Percentiles rank a stretch among this genome's conserved stretches.
phyloP scores from a whole-genome alignment of 495 filamentous ascomycete genomes.

The Cercophora samala region DNA sequence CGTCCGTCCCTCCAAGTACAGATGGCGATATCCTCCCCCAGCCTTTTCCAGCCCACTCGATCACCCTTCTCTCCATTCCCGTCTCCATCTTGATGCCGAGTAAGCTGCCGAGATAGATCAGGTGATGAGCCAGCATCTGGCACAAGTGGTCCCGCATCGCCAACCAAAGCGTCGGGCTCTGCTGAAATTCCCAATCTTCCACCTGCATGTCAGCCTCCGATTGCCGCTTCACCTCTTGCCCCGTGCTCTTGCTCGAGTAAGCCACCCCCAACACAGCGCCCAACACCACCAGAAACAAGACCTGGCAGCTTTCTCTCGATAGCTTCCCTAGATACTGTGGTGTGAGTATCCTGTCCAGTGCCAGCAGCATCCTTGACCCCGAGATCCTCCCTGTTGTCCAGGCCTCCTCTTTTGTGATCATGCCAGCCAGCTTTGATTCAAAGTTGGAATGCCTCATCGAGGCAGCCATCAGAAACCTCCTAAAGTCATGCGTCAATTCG shows the following conservation, averaged over 20 bases:
- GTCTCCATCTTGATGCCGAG: constrained; percentile 34
- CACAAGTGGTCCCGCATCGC: constrained; percentile 36
- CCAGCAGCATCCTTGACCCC: constrained; percentile 27
- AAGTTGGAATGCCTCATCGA: constrained; percentile 19
- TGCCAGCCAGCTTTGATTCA: neutral
- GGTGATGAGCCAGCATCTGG: constrained; percentile 38
- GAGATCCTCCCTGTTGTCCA: constrained; percentile 26
- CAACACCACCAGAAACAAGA: constrained; percentile 34
- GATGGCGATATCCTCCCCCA: constrained; percentile 31
- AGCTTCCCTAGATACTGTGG: constrained; percentile 28
- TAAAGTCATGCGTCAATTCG: constrained; percentile 28
- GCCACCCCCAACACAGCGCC: constrained; percentile 30
- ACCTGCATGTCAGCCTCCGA: constrained; percentile 12
- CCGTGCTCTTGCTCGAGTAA: constrained; percentile 11
- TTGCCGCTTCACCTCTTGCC: neutral
- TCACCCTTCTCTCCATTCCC: constrained; percentile 30
- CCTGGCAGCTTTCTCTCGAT: constrained; percentile 19
- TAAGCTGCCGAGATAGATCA: constrained; percentile 34
- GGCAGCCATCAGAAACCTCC: constrained; percentile 29
- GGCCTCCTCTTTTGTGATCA: constrained; percentile 8
- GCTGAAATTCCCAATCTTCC: constrained; percentile 19
- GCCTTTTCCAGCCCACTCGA: constrained; percentile 28
- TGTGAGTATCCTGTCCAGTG: constrained; percentile 32
- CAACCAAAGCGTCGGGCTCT: constrained; percentile 35
- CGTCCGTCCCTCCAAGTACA: constrained; percentile 22